Conservation (phyloP, 176 grass and related monocot genomes). For the Zoysia pacifica region DNA sequence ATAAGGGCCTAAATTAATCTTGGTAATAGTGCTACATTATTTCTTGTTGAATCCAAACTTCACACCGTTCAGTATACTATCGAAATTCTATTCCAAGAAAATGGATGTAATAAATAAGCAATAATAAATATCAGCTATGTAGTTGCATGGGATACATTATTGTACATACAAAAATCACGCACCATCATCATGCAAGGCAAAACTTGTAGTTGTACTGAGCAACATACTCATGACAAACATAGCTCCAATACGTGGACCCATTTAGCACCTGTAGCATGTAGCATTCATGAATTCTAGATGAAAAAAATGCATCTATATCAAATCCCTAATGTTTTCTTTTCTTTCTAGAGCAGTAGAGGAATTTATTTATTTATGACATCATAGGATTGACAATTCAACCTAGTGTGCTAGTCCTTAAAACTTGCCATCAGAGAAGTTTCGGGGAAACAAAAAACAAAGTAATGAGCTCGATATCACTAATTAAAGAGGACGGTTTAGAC, state of each 20-base stretch:
- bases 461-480: neutral
- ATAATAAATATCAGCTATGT: neutral
- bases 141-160: neutral
- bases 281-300: neutral
- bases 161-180: neutral
- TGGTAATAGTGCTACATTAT: neutral
- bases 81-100: neutral
- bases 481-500: neutral
- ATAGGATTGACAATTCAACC: neutral
- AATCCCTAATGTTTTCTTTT: neutral
- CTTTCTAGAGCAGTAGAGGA: neutral
- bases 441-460: neutral
- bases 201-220: constrained; percentile 16
- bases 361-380: neutral
- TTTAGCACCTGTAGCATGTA: constrained; percentile 51
- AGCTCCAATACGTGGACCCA: constrained; percentile 36
- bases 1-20: neutral
- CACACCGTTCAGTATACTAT: neutral
- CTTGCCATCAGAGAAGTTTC: neutral
- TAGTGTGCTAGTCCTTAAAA: neutral
- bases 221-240: constrained; percentile 30
- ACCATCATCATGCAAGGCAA: constrained; percentile 49
- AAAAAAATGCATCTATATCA: neutral
- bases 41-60: neutral
- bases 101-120: neutral